Evolutionary conservation across 441 rosid genomes (phyloP).

Genomic region (Rhodomyrtus psidioides): DNA sequence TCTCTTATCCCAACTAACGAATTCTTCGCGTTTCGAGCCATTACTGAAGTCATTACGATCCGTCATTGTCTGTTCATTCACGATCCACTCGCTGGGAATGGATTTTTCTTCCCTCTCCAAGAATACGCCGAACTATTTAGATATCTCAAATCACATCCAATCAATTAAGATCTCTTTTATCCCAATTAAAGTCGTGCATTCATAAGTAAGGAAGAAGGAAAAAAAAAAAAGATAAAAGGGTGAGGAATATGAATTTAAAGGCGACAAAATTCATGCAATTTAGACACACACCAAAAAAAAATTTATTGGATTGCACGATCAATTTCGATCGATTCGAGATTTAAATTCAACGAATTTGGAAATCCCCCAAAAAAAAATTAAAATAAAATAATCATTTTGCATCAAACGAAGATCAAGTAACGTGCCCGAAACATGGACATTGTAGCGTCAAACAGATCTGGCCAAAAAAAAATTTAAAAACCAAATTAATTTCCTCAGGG

Average conservation of each 20-base stretch:
- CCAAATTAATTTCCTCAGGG: neutral
- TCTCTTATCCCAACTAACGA: neutral
- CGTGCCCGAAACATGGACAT: neutral
- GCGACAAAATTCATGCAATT: neutral
- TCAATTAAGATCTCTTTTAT: neutral
- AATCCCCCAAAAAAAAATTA: neutral
- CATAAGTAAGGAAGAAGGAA: no score
- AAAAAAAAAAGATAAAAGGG: neutral
- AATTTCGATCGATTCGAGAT: neutral
- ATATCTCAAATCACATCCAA: neutral
- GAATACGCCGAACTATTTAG: neutral
- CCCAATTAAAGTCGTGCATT: neutral
- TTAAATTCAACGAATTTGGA: neutral
- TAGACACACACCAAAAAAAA: no score
- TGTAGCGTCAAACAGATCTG: neutral
- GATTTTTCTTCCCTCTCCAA: neutral
- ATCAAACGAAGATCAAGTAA: neutral
- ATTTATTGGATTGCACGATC: neutral
- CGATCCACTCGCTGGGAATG: rapidly evolving
- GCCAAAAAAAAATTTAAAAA: neutral
- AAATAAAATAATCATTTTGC: neutral
- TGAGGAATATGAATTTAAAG: neutral
- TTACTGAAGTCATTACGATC: neutral
- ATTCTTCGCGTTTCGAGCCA: rapidly evolving
- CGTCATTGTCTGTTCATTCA: rapidly evolving